Evolutionary conservation across 1,139 yeast species (phyloP).

Genomic region (Lodderomyces parapsilosis): DNA sequence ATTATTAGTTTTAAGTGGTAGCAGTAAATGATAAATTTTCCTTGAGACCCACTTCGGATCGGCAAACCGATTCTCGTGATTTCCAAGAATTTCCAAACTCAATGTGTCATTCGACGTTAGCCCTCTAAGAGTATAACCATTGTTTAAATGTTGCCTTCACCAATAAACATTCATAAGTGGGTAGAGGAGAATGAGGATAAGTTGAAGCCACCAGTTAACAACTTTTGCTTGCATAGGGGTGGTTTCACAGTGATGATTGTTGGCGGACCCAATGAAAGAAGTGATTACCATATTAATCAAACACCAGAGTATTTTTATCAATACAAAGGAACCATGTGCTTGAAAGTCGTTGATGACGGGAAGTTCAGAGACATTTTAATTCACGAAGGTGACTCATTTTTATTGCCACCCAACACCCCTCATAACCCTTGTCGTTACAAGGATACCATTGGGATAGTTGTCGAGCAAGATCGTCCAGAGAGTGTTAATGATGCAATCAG

Average conservation of each 20-base stretch:
- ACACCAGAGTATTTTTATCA: constrained; percentile 94
- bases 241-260: constrained; percentile 94
- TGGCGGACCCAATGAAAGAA: constrained; percentile 93
- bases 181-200: constrained; percentile 70
- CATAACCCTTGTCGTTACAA: constrained; percentile 89
- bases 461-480: constrained; percentile 89
- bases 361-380: constrained; percentile 73
- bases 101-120: background rate
- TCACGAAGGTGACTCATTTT: constrained; percentile 82
- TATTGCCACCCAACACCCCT: constrained; percentile 81
- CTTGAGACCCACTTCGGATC: background rate
- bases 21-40: background rate
- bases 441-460: constrained; percentile 84
- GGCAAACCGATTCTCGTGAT: background rate
- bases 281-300: constrained; percentile 90
- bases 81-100: background rate
- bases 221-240: constrained; percentile 84
- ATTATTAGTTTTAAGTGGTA: background rate
- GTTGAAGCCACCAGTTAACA: constrained; percentile 89
- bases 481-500: constrained; percentile 67
- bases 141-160: constrained; percentile 55
- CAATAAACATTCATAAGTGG: constrained; percentile 81
- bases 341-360: constrained; percentile 80
- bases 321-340: constrained; percentile 80
- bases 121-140: no score